phyloP scores from a whole-genome alignment of 169 alveolate species.

The Cytauxzoon felis region DNA sequence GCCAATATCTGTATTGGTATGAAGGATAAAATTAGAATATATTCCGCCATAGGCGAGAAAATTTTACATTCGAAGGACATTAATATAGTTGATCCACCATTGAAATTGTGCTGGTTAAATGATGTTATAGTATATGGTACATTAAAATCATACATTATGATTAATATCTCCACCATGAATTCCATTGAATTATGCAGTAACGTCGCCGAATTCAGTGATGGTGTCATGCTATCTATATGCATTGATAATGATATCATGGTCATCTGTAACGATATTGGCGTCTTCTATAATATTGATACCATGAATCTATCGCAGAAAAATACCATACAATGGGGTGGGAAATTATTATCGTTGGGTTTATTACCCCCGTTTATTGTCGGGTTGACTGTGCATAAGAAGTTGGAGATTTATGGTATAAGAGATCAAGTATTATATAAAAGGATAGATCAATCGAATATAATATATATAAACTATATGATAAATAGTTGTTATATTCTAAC shows the following conservation, averaged over 20 bases:
- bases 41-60: slow-evolving; percentile 37
- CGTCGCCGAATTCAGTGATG: too few species aligned
- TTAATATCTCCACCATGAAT: slow-evolving; percentile 21
- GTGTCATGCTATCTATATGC: slow-evolving; percentile 12
- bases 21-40: slow-evolving; percentile 29
- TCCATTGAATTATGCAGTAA: slow-evolving; percentile 51
- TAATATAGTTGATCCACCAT: slow-evolving; percentile 17
- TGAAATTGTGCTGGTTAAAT: slow-evolving; percentile 45
- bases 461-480: slow-evolving; percentile 14
- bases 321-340: slow-evolving; percentile 53
- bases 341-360: slow-evolving; percentile 40
- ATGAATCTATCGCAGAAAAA: slow-evolving; percentile 47
- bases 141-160: slow-evolving; percentile 23
- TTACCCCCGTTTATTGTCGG: slow-evolving; percentile 62
- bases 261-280: slow-evolving; percentile 59
- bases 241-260: slow-evolving; percentile 57
- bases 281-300: slow-evolving; percentile 52
- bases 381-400: slow-evolving; percentile 20
- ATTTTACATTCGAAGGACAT: slow-evolving; percentile 21
- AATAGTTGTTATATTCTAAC: slow-evolving; percentile 19
- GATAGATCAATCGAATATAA: slow-evolving; percentile 35
- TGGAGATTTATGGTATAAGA: slow-evolving; percentile 57
- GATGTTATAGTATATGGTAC: slow-evolving; percentile 45
- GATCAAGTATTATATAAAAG: slow-evolving; percentile 52
- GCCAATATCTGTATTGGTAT: slow-evolving; percentile 44